These are phyloP conservation scores for Heritiera littoralis DNA, from an alignment of 345 rosid genomes.

Conservation along the genomic window DNA sequence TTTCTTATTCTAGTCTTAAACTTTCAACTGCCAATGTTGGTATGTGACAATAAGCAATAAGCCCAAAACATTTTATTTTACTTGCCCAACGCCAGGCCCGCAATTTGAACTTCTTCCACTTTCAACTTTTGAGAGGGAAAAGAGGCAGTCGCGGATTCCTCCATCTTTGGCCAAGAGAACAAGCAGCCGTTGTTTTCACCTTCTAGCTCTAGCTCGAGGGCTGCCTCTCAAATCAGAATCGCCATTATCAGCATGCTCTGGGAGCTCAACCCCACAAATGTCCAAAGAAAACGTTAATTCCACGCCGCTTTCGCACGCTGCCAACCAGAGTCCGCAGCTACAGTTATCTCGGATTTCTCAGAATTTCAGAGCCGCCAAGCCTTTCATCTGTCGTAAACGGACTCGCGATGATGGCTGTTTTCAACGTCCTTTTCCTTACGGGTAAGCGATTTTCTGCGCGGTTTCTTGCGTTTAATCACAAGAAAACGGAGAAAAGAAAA, in stretches of 20 bases:
- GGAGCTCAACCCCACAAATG: background rate
- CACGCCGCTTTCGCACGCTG: background rate
- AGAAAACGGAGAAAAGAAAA: background rate
- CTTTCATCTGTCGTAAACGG: constrained; percentile 67
- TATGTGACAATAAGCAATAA: too few species aligned
- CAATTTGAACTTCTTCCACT: background rate
- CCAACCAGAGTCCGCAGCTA: background rate
- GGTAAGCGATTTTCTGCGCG: constrained; percentile 31
- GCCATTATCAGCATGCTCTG: background rate
- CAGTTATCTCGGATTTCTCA: constrained; percentile 47
- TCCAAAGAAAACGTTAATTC: constrained; percentile 15
- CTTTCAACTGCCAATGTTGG: too few species aligned
- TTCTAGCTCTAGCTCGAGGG: background rate
- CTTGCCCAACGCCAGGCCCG: background rate
- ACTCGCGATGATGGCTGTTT: constrained; percentile 30
- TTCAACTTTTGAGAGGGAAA: background rate
- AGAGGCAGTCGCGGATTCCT: too few species aligned
- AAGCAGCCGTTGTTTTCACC: background rate
- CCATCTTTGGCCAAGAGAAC: too few species aligned
- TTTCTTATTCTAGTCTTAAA: too few species aligned
- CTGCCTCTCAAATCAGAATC: background rate
- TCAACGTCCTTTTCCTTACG: constrained; percentile 27
- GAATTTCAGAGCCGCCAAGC: constrained; percentile 65
- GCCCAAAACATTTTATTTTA: too few species aligned
- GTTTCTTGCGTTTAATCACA: background rate